Percentiles rank a stretch among this genome's conserved stretches.
Conservation (phyloP, 2,329 filamentous ascomycete genomes). For the Rutstroemia sp. region DNA sequence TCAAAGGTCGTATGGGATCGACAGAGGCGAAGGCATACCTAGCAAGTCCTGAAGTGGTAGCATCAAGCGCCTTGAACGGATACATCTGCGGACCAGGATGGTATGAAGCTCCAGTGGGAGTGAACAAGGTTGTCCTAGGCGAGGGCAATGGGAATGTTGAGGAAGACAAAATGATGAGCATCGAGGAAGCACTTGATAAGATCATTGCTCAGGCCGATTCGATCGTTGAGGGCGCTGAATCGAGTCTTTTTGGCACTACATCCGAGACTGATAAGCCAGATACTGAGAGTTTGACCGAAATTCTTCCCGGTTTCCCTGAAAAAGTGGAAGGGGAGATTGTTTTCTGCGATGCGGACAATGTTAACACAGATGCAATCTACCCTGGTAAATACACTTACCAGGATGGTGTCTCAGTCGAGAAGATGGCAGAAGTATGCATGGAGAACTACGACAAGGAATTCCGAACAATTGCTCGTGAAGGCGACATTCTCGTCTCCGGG, state of each 20-base stretch:
- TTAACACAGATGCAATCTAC: conserved; percentile 91
- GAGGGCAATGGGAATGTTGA: conserved; percentile 61
- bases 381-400: conserved; percentile 90
- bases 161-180: conserved; percentile 56
- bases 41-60: conserved; percentile 83
- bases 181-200: conserved; percentile 65
- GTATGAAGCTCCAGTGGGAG: conserved; percentile 66
- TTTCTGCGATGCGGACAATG: conserved; percentile 78
- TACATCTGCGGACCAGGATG: conserved; percentile 68
- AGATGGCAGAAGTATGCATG: conserved; percentile 90
- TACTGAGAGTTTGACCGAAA: conserved; percentile 53
- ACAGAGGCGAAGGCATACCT: conserved; percentile 77
- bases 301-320: conserved; percentile 81
- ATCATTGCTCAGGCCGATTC: conserved; percentile 60
- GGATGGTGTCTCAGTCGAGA: conserved; percentile 66
- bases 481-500: conserved; percentile 77
- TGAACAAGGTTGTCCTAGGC: conserved; percentile 59
- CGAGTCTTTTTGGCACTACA: conserved; percentile 23
- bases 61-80: conserved; percentile 73
- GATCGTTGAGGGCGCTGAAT: conserved; percentile 31
- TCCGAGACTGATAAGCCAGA: conserved; percentile 32
- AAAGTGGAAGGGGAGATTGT: conserved; percentile 79
- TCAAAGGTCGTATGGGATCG: conserved; percentile 84
- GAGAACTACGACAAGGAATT: conserved; percentile 83
- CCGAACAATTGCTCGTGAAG: conserved; percentile 49